Base-by-base conservation (phyloP, 768 basidiomycete species). In the Mycena crocata region DNA sequence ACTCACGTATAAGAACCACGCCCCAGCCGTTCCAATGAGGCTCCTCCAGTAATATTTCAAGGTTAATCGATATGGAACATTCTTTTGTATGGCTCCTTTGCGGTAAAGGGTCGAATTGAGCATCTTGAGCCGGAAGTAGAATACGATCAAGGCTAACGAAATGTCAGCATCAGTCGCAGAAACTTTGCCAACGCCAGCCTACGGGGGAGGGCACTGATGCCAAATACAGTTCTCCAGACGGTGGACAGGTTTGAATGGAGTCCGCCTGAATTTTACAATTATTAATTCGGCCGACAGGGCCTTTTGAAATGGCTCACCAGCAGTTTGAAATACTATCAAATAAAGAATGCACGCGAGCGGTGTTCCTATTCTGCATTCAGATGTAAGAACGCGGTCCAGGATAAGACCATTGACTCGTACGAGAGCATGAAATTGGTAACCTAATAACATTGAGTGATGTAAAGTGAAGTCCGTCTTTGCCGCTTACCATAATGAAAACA, bases 1-100 rank as follows among this genome's bases (percentile, higher is more conserved):
- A 63, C 91, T 91, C 76, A 92, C 91, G 70, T 92, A 91, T 44
- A 91, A 81, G 77, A 90, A 90, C 89, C 91, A 93, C 46, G 91
- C 89, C 19, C 90, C 90, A 63, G 86, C 88, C 7, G 90, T 93
- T 13, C 92, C 92, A 57, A 91, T 86, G 23, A 94, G 77, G 8
- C 87, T 54, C 66, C 78, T 85, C 91, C 92, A 93, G 75, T 93
- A 93, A 24, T 84, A 79, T 73, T 83, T 86, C 57, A 90, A 1
- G 14, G 88, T 85, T 26, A 93, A 80, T 62, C 68, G 64, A 73
- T 93, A 92, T 8, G 91, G 91, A 21, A 91, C 88, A 21, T 73
- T 73, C 88, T 87, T 82, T 71, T 90, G 89, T 66, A 92, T 91
- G 9, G 91, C 90, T 30, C 86, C 84, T 62, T 87, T 83, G 45